Conservation (phyloP, 768 basidiomycete species). For the Royoungia palumana region DNA sequence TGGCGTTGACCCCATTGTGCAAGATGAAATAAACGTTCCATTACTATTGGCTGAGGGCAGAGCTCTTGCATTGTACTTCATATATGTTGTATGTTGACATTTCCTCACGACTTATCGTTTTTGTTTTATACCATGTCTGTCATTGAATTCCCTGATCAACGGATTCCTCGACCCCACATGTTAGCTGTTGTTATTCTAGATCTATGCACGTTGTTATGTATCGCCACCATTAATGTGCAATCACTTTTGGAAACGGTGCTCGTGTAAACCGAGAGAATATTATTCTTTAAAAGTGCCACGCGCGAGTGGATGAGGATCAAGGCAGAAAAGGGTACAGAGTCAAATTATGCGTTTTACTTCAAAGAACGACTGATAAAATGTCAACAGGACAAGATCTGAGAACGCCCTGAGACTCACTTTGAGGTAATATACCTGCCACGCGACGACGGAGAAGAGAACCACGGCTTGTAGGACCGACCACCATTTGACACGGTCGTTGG, state of each 20-base stretch:
- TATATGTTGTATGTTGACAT: conserved; percentile 9
- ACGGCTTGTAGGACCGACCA: conserved; percentile 93
- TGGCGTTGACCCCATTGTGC: conserved; percentile 47
- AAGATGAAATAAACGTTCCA: conserved; percentile 5
- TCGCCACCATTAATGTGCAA: conserved; percentile 12
- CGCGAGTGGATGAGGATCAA: neutral
- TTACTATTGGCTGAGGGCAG: conserved; percentile 8
- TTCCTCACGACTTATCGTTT: conserved; percentile 7
- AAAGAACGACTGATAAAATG: conserved; percentile 65
- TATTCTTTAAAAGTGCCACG: neutral
- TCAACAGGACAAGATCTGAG: neutral
- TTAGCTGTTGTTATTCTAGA: conserved; percentile 26
- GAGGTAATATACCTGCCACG: conserved; percentile 97
- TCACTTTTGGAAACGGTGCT: neutral
- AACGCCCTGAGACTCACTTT: conserved; percentile 50
- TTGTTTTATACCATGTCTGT: conserved; percentile 19
- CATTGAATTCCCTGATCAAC: conserved; percentile 6
- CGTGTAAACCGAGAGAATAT: neutral
- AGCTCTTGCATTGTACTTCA: conserved; percentile 18
- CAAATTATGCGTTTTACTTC: conserved; percentile 89
- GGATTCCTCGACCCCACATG: conserved; percentile 13
- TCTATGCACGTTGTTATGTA: conserved; percentile 27
- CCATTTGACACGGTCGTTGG: conserved; percentile 96
- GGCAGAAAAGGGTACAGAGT: conserved; percentile 12
- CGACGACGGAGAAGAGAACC: conserved; percentile 86